Evolutionary conservation across 1,139 yeast genomes (phyloP), one percentile per base, ranked within the genome.

Genomic region (Geotrichum histeridarum): DNA sequence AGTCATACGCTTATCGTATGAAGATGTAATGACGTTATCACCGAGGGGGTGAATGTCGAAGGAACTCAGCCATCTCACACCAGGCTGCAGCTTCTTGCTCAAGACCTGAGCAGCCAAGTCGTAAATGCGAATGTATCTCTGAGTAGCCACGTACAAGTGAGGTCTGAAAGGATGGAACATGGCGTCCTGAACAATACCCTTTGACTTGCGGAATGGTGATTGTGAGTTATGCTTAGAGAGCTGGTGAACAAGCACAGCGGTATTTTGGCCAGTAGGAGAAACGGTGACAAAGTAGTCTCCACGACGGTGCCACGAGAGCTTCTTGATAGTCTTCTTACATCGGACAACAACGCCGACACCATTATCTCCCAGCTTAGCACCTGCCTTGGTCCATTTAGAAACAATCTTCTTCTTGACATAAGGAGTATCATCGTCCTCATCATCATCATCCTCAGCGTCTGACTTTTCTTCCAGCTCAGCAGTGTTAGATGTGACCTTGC

Each of bases 101-200:
- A 93, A 73, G 30, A 80, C 81, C 74, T 93, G 99, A 64, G 85
- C 89, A 33, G 95, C 81, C 67, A 93, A 79, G 70, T 93, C 96
- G 71, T 93, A 93, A 55, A 93, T 81, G 65, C 96, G 83, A 63
- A 93, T 79, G 63, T 90, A 88, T 67, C 98, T 80, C 74, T 93
- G 99, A 8, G 96, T 87, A 62, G 95, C 93, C 50, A 94, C 98
- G 67, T 88, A 87, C 60, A 93, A 77, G 68, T 89, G 95, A 17
- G 99, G 99, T 67, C 88, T 84, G 74, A 88, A 84, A 30, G 99
- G 99, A 72, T 93, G 99, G 81, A 93, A 93, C 71, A 86, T 86
- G 60, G 96, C 97, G 69, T 89, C 96, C 84, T 90, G 90, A 47
- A 91, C 84, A 59, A 91, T 84, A 60, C 99, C 99, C 75, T 88